Evolutionary conservation across 148 eudicot species (phyloP), one percentile per base, ranked within the genome.

Genomic region (Silene uniflora): DNA sequence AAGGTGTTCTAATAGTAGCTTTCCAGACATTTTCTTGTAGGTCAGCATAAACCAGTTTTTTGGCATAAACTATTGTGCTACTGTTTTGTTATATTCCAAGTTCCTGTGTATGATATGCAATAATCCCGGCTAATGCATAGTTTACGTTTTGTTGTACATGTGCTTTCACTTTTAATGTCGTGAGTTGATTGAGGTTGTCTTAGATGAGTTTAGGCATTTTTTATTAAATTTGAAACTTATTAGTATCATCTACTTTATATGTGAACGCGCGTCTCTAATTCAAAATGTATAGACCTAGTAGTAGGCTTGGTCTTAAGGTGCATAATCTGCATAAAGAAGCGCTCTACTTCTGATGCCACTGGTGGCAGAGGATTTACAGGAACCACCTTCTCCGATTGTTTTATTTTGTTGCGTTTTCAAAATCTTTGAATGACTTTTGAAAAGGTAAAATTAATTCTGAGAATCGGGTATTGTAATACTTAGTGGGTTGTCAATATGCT

Each of bases 1-100:
- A 76, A 58, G 83, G 83, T 81, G 88, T 80, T 84, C 39, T 78
- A 80, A 73, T 81, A 76, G 88, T 87, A 85, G 70, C 85, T 81
- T 77, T 58, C 82, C 84, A 71, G 64, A 87, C 84, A 83, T 46
- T 46, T 23, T 13, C 47, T 11, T 69, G 59, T 22, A 22, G 32
- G 12, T 47, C 32, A 21, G 47, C 47, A 16, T 69, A 46, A 22
- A 21, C 6, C 55, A 46, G 8, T 10, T 11, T 61, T 22, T 12
- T 46, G 18, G 10, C 54, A 22, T 69, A 29, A 12, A 4, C n/a
- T 69, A 21, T 47, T 47, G 72, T 69, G 56, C 19, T 69, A 12
- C 72, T 46, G 58, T 24, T 39, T 39, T 67, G 14, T 35, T 16
- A 2, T 67, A 8, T 47, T 19, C 10, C 24, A 17, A 6, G 7